Base-by-base conservation (phyloP, 2,329 filamentous ascomycete species). In the Escovopsis sp. region DNA sequence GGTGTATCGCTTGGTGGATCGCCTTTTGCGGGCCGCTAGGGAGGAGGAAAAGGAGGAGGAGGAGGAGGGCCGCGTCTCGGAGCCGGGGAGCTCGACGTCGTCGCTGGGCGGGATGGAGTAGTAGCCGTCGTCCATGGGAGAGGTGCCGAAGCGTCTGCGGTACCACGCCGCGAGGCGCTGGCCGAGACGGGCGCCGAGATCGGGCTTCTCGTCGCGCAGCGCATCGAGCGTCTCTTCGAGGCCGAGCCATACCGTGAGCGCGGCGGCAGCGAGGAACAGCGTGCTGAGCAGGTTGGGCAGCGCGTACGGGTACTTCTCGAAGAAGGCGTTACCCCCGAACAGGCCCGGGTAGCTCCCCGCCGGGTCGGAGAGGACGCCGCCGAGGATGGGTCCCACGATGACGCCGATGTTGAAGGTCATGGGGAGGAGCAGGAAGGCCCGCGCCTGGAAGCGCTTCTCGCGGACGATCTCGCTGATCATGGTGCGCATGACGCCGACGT, bases 401-500 rank as follows among this genome's bases (percentile, higher is more conserved):
- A 86, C 73, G 2, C 82, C 82, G 5, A 87, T 35, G 45, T 87
- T 87, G 13, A 76, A 76, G 0, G 70, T 65, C 52, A 88, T 82
- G 14, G 80, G 79, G 43, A 87, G 82, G 52, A 75, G 76, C 45
- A 77, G 75, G 48, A 87, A 88, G 0, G 76, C 74, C 31, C 70
- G 62, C 0, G 81, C 79, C 52, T 87, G 79, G 1, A 73, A 86
- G 14, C 46, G 50, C 42, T 70, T 68, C 27, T 70, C 61, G 0
- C 76, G 79, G 48, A 76, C 78, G 45, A 78, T 76, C 55, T 87
- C 82, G 26, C 71, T 70, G 35, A 87, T 66, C 79, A 87, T 87
- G 1, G 80, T 76, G 16, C 83, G 66, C 40, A 88, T 71, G 3
- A 81, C 82, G 28, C 86, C 73, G 34, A 84, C 66, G 13, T 76